phyloP scores from a whole-genome alignment of 805 yeast genomes.

The Kodamaea restingae region DNA sequence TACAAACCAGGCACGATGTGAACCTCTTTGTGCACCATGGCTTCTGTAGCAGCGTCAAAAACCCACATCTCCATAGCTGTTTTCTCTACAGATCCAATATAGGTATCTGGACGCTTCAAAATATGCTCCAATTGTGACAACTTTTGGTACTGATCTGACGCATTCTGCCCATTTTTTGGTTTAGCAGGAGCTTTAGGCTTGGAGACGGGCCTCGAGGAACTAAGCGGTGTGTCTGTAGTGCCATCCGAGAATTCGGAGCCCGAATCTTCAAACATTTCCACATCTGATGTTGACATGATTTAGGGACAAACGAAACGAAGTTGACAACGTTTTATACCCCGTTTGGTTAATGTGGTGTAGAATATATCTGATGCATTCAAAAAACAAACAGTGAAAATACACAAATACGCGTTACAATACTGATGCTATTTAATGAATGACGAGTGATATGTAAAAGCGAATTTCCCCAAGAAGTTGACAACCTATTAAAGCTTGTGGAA shows the following conservation, averaged over 20 bases:
- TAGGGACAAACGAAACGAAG: neutral
- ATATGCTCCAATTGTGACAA: slow-evolving; percentile 95
- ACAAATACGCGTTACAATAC: slow-evolving; percentile 1
- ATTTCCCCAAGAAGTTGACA: no score
- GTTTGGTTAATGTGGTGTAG: neutral
- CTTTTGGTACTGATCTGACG: slow-evolving; percentile 82
- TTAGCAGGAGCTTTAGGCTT: slow-evolving; percentile 8
- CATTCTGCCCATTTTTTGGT: slow-evolving; percentile 20
- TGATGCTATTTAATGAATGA: neutral
- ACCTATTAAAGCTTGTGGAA: no score
- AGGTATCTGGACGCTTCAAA: slow-evolving; percentile 94
- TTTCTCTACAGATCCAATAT: slow-evolving; percentile 90
- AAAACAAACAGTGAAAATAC: neutral
- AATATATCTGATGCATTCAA: neutral
- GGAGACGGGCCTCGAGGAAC: slow-evolving; percentile 8
- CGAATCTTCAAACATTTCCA: slow-evolving; percentile 4
- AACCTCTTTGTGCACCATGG: slow-evolving; percentile 54
- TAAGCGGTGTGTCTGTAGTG: slow-evolving; percentile 2
- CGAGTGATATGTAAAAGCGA: no score
- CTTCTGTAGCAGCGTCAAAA: slow-evolving; percentile 47
- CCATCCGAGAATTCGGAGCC: slow-evolving; percentile 10
- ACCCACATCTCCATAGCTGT: slow-evolving; percentile 84
- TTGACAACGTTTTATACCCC: neutral
- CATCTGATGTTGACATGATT: slow-evolving; percentile 7
- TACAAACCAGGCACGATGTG: slow-evolving; percentile 92